phyloP scores from a whole-genome alignment of 2,329 filamentous ascomycete genomes.

The Didymella keratinophila region DNA sequence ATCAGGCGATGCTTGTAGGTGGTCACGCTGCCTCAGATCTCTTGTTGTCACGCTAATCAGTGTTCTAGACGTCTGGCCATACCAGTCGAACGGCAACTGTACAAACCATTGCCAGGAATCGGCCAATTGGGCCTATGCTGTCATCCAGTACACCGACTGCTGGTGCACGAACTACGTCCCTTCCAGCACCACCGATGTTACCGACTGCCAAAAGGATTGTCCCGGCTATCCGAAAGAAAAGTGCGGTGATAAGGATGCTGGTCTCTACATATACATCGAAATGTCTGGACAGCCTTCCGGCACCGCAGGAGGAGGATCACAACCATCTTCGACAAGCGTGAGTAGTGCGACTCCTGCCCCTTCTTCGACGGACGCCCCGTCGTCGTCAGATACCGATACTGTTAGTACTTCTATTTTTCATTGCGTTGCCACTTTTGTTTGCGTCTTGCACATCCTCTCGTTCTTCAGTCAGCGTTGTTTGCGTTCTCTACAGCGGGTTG shows the following conservation, averaged over 20 bases:
- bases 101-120: constrained; percentile 63
- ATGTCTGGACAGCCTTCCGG: constrained; percentile 62
- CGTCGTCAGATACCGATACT: constrained; percentile 31
- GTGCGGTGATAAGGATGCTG: constrained; percentile 66
- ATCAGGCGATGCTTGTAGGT: constrained; percentile 47
- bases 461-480: constrained; percentile 7
- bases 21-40: not conserved
- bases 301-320: constrained; percentile 56
- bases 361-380: constrained; percentile 23
- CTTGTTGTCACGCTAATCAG: constrained; percentile 13
- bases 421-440: constrained; percentile 29
- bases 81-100: constrained; percentile 75
- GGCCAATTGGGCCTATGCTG: constrained; percentile 67
- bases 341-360: constrained; percentile 33
- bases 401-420: constrained; percentile 41
- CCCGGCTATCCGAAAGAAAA: constrained; percentile 72
- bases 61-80: constrained; percentile 38
- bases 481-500: not conserved
- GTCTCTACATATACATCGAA: constrained; percentile 71
- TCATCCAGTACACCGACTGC: constrained; percentile 70
- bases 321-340: constrained; percentile 39
- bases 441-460: constrained; percentile 8
- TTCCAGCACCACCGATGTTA: constrained; percentile 45
- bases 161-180: constrained; percentile 80
- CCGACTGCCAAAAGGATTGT: constrained; percentile 66